Evolutionary conservation across 176 grass and related monocot species (phyloP).

Genomic region (Microstegium vimineum): DNA sequence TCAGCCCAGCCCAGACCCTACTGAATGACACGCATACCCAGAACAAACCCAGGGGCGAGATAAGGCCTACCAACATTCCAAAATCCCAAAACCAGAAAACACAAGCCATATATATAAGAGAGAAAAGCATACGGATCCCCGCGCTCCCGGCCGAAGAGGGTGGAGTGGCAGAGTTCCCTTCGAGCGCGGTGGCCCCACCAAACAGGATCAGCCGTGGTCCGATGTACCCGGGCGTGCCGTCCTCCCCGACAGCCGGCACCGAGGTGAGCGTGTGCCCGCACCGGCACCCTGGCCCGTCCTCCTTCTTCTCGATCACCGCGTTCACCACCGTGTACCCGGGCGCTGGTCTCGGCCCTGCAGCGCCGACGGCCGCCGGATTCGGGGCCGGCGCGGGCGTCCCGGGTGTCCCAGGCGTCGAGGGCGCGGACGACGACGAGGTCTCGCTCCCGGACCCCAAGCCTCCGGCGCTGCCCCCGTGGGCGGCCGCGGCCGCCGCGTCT

Average conservation of each 20-base stretch:
- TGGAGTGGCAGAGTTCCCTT: conserved; percentile 87
- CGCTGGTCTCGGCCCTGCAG: conserved; percentile 57
- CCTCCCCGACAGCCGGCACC: conserved; percentile 81
- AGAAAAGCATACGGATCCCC: conserved; percentile 79
- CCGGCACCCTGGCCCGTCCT: conserved; percentile 82
- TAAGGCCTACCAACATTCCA: background rate
- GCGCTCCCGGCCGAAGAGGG: conserved; percentile 76
- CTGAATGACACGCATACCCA: background rate
- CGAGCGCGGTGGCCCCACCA: conserved; percentile 84
- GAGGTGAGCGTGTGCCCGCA: conserved; percentile 94
- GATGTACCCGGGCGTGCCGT: conserved; percentile 69
- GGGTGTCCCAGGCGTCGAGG: conserved; percentile 34
- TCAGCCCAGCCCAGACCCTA: background rate
- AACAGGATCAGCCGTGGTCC: conserved; percentile 82
- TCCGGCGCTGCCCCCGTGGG: conserved; percentile 19
- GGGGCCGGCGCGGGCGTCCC: background rate
- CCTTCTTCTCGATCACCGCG: conserved; percentile 89
- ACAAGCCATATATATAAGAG: background rate
- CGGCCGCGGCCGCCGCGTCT: conserved; percentile 33
- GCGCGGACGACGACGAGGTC: conserved; percentile 25
- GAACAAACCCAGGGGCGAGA: background rate
- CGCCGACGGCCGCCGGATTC: conserved; percentile 21
- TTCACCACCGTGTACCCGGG: conserved; percentile 72
- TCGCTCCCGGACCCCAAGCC: conserved; percentile 23
- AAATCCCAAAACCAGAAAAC: conserved; percentile 18